Evolutionary conservation across 2,329 filamentous ascomycete species (phyloP).

Genomic region (Ophiostoma novo-ulmi): DNA sequence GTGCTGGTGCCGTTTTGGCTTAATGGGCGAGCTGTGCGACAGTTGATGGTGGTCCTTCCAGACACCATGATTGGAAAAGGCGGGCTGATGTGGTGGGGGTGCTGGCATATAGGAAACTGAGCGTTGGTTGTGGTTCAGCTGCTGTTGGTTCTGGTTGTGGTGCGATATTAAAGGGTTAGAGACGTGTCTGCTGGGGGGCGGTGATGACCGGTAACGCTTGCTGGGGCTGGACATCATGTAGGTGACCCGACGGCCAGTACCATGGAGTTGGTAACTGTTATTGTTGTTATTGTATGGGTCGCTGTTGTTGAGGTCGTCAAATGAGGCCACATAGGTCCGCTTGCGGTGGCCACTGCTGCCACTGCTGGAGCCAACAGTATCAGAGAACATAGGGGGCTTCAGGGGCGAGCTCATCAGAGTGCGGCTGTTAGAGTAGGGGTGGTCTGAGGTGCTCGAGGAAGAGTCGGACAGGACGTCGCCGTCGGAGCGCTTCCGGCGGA

Average conservation of each 20-base stretch:
- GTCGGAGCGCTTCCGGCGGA: constrained; percentile 64
- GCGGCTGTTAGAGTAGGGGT: constrained; percentile 58
- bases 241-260: constrained; percentile 28
- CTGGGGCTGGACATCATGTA: constrained; percentile 47
- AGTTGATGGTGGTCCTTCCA: constrained; percentile 80
- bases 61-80: constrained; percentile 45
- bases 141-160: constrained; percentile 33
- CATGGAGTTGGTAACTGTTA: neutral
- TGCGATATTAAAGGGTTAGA: constrained; percentile 55
- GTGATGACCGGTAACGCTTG: constrained; percentile 67
- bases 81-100: constrained; percentile 14
- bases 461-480: constrained; percentile 80
- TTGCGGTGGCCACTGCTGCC: constrained; percentile 62
- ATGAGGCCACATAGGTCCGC: constrained; percentile 56
- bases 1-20: constrained; percentile 66
- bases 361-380: constrained; percentile 67
- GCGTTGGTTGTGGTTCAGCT: constrained; percentile 35
- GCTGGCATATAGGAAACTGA: constrained; percentile 52
- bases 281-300: constrained; percentile 26
- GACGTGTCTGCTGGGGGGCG: constrained; percentile 58
- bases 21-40: constrained; percentile 80
- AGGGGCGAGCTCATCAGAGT: constrained; percentile 78
- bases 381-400: constrained; percentile 77
- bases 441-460: constrained; percentile 75
- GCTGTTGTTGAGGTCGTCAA: constrained; percentile 41